Conservation (phyloP, 116 monocot genomes). For the Cymodocea nodosa region DNA sequence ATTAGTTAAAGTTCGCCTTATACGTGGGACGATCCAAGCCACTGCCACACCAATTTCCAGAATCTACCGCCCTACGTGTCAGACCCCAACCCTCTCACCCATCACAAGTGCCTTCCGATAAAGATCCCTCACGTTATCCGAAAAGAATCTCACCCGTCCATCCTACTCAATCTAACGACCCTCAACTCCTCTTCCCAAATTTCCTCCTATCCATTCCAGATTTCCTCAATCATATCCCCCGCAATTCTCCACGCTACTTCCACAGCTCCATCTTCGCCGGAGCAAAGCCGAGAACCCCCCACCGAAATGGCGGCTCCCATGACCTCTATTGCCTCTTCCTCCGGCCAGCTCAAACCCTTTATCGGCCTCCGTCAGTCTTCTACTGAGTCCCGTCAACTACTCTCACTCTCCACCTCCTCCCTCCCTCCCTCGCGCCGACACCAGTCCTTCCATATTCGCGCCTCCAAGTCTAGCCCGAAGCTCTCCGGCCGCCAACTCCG, state of each 20-base stretch:
- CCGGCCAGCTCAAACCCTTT: constrained; percentile 15
- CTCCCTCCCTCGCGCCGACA: background rate
- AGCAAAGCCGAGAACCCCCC: background rate
- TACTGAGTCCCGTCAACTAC: background rate
- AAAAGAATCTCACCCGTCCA: constrained; percentile 23
- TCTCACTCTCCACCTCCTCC: background rate
- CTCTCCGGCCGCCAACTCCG: constrained; percentile 45
- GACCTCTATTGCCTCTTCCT: constrained; percentile 1
- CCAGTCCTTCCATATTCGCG: constrained; percentile 22
- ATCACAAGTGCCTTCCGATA: background rate
- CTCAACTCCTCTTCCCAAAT: background rate
- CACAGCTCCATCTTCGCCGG: constrained; percentile 16
- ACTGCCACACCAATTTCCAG: background rate
- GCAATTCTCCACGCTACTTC: constrained; percentile 2
- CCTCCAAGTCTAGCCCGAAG: constrained; percentile 41
- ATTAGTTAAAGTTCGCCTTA: background rate
- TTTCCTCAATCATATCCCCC: background rate
- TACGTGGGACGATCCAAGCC: background rate
- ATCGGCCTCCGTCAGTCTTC: constrained; percentile 24
- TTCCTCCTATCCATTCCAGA: constrained; percentile 36
- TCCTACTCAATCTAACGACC: constrained; percentile 22
- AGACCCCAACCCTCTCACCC: background rate
- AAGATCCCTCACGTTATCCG: constrained; percentile 31
- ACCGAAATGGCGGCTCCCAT: constrained; percentile 3
- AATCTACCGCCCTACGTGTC: background rate